Evolutionary conservation across 1,284 basidiomycete species (phyloP).

Genomic region (Trichosporon inkin): DNA sequence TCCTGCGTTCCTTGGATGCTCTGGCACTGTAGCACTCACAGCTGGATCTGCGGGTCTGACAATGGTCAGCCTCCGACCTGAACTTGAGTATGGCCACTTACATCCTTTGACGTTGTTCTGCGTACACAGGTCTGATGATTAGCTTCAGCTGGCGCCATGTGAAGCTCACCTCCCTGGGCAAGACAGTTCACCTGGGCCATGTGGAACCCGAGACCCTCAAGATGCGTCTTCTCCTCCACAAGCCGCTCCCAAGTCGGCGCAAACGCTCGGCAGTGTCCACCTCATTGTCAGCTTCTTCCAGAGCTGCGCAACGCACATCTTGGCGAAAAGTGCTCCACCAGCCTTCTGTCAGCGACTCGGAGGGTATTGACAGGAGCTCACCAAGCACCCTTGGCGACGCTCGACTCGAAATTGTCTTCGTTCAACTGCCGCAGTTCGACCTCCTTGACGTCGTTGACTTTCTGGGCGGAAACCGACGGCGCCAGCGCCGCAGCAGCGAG

Average conservation of each 20-base stretch:
- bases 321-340: slow-evolving; percentile 51
- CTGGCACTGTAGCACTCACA: slow-evolving; percentile 53
- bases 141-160: not conserved
- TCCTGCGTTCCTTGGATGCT: not conserved
- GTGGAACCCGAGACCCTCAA: slow-evolving; percentile 60
- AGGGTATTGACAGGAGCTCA: slow-evolving; percentile 38
- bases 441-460: slow-evolving; percentile 5
- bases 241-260: slow-evolving; percentile 78
- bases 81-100: slow-evolving; percentile 24
- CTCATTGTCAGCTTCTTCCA: slow-evolving; percentile 23
- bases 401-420: slow-evolving; percentile 61
- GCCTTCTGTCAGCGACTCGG: slow-evolving; percentile 32
- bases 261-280: slow-evolving; percentile 48
- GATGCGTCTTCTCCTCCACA: slow-evolving; percentile 56
- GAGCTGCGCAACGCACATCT: slow-evolving; percentile 38
- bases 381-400: slow-evolving; percentile 65
- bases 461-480: not conserved
- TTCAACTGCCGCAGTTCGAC: slow-evolving; percentile 54
- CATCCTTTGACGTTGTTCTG: slow-evolving; percentile 65
- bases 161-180: slow-evolving; percentile 67
- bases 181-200: slow-evolving; percentile 84
- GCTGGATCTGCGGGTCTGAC: slow-evolving; percentile 66
- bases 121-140: slow-evolving; percentile 66
- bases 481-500: not conserved
- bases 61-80: slow-evolving; percentile 1